phyloP scores from a whole-genome alignment of 1,284 basidiomycete genomes.

The Macrocystidia cucumis region DNA sequence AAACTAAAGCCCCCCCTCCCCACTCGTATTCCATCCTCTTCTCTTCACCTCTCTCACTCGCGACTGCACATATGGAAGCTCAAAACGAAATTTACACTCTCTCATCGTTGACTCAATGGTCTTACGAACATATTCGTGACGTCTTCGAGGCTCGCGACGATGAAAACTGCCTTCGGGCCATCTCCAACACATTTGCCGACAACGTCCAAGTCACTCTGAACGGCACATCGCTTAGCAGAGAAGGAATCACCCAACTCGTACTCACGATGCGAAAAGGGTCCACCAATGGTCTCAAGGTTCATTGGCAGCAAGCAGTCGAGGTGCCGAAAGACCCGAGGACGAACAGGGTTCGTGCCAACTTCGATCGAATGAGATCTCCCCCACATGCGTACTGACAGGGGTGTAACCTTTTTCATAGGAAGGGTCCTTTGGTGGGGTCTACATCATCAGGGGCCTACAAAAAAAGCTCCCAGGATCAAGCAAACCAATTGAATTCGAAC shows the following conservation, averaged over 20 bases:
- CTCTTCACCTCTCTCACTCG: neutral
- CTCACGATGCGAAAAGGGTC: constrained; percentile 35
- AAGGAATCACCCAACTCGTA: constrained; percentile 36
- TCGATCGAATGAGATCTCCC: constrained; percentile 13
- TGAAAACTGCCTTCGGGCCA: constrained; percentile 32
- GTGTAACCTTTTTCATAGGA: constrained; percentile 21
- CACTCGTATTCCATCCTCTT: neutral
- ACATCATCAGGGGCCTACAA: constrained; percentile 42
- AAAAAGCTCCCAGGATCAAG: constrained; percentile 27
- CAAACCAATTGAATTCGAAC: constrained; percentile 29
- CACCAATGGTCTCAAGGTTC: constrained; percentile 30
- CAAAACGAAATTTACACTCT: constrained; percentile 15
- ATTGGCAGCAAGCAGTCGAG: constrained; percentile 41
- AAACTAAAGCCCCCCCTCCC: neutral
- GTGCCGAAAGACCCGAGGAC: constrained; percentile 28
- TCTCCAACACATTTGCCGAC: constrained; percentile 38
- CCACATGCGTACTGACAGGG: constrained; percentile 1
- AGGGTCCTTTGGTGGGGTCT: constrained; percentile 43
- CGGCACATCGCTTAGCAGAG: constrained; percentile 30
- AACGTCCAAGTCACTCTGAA: constrained; percentile 35
- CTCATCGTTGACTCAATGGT: constrained; percentile 44
- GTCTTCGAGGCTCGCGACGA: constrained; percentile 45
- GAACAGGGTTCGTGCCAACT: constrained; percentile 28
- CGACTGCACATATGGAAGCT: constrained; percentile 11
- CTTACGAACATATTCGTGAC: constrained; percentile 36